Percentiles rank a stretch among this genome's conserved stretches.
Evolutionary conservation across 768 basidiomycete species (phyloP).

Genomic region (Chalciporus pseudorubinellus): DNA sequence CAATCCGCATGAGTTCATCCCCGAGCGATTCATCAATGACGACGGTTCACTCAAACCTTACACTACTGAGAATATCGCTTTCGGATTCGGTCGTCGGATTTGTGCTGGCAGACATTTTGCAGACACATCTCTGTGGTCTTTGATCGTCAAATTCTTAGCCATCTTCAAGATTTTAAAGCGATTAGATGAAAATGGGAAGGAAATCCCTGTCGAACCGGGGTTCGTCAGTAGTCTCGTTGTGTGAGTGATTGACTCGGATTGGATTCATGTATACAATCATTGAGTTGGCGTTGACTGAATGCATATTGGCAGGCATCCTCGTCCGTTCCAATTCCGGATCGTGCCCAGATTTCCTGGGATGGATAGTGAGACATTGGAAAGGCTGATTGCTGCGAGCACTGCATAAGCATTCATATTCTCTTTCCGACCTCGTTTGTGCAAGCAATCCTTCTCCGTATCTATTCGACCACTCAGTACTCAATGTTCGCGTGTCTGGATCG

Average conservation of each 20-base stretch:
- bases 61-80: neutral
- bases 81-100: constrained; percentile 16
- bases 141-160: neutral
- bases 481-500: too few relatives aligned
- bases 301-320: neutral
- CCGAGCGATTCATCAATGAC: constrained; percentile 36
- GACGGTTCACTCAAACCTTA: neutral
- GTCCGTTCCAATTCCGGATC: neutral
- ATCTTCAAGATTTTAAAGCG: constrained; percentile 1
- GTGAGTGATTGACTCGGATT: neutral
- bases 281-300: too few relatives aligned
- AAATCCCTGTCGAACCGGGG: neutral
- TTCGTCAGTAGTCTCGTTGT: neutral
- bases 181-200: neutral
- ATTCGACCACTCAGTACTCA: too few relatives aligned
- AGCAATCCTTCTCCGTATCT: too few relatives aligned
- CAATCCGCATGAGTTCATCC: constrained; percentile 33
- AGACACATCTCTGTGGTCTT: constrained; percentile 3
- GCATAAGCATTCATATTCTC: too few relatives aligned
- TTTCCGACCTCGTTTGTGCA: too few relatives aligned
- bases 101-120: constrained; percentile 14
- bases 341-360: neutral
- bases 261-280: too few relatives aligned
- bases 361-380: neutral
- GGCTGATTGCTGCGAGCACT: neutral